phyloP scores from a whole-genome alignment of 768 basidiomycete species.

The Kwoniella europaea region DNA sequence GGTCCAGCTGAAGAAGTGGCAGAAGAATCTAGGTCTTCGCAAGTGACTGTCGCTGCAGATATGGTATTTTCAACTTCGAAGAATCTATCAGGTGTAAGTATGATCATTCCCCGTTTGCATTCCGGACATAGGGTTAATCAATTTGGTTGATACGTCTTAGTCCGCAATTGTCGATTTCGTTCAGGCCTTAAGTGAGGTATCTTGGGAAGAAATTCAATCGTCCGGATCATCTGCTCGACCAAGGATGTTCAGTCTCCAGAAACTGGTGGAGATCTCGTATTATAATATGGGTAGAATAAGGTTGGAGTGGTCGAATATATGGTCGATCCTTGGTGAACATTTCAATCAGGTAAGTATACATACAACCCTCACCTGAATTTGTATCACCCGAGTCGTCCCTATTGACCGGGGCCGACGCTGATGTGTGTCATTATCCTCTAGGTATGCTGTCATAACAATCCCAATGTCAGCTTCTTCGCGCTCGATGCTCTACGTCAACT shows the following conservation, averaged over 20 bases:
- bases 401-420: not conserved
- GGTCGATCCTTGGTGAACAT: conserved; percentile 97
- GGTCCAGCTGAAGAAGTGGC: conserved; percentile 83
- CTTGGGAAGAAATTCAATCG: conserved; percentile 99
- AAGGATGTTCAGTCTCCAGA: conserved; percentile 93
- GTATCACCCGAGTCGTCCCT: not conserved
- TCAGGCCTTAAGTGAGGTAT: conserved; percentile 90
- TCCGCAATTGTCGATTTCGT: conserved; percentile 98
- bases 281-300: conserved; percentile 99
- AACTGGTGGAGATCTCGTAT: conserved; percentile 97
- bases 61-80: conserved; percentile 98
- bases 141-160: conserved; percentile 48
- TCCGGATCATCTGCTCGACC: conserved; percentile 93
- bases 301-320: conserved; percentile 95
- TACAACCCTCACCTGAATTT: not conserved
- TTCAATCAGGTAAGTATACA: conserved; percentile 80
- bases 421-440: conserved; percentile 52
- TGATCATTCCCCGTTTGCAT: not conserved
- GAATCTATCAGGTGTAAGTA: conserved; percentile 85
- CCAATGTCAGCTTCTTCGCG: conserved; percentile 94
- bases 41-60: conserved; percentile 97
- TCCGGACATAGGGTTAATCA: no score
- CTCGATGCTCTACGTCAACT: conserved; percentile 94
- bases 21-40: conserved; percentile 93
- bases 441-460: conserved; percentile 99